Evolutionary conservation across 2,329 filamentous ascomycete genomes (phyloP), one percentile per base, ranked within the genome.

Genomic region (Apiospora kogelbergensis): DNA sequence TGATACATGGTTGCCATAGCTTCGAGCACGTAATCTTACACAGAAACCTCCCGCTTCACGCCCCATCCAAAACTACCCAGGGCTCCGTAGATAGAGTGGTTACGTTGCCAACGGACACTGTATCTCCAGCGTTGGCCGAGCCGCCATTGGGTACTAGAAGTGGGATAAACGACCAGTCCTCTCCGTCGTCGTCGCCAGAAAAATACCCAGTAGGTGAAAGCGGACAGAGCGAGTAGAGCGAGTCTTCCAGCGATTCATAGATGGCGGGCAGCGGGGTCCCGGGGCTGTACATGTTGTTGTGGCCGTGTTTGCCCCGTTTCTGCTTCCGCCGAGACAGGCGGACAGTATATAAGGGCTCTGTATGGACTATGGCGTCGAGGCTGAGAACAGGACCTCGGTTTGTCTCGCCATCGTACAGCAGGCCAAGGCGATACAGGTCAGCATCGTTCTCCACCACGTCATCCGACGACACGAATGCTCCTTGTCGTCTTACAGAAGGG

Each of bases 371-470:
- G 26, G 68, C 66, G 48, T 76, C 72, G 26, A 76, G 66, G 48
- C 30, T 67, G 64, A 76, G 76, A 7, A 40, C 70, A 11, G 72
- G 60, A 10, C 68, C 71, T 11, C 63, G 73, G 17, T 37, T 60
- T 9, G 17, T 30, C 20, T 60, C 72, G 40, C 72, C 73, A 17
- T 76, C 74, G 40, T 76, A 77, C 6, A 76, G 46, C 40, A 77
- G 70, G 15, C 76, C 75, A 17, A 77, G 60, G 13, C 70, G 70
- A 45, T 76, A 76, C 42, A 77, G 57, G 3, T 74, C 74, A 4
- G 72, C 68, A 63, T 77, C 74, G 60, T 73, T 71, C 22, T 70
- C 70, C 65, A 72, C 71, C 1, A 71, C 63, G 45, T 75, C 72
- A 10, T 70, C 71, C 46, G 70, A n/a, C 46, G 68, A 68, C 22